Base-by-base conservation (phyloP, 306 rosid species). In the Sphenostylis stenocarpa region DNA sequence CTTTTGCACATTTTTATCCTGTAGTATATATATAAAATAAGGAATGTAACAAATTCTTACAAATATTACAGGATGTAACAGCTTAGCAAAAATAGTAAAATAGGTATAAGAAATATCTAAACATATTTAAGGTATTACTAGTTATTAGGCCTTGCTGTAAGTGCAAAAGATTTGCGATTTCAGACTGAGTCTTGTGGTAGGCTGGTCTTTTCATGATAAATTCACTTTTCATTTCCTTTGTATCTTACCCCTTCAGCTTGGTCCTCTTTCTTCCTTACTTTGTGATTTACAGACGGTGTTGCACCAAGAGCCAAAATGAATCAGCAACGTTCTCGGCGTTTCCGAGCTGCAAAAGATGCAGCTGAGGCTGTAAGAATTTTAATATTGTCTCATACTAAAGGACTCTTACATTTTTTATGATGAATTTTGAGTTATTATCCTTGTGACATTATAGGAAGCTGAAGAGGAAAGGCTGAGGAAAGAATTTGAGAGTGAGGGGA, bases 271-370 rank as follows among this genome's bases (percentile, higher is more conserved):
- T 43, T 75, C 55, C 39, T 36, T 64, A n/a, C 31, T 29, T 61
- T 49, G 17, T 38, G 64, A 56, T 79, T 71, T 73, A 72, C 83
- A 93, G 98, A 91, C 47, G 97, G 97, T 7, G 95, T 91, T 70
- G 97, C 97, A n/a, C 97, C 97, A 73, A 85, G 95, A 77, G 97
- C 97, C 67, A 91, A 91, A 86, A 91, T 91, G 95, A 91, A 91
- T 74, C 97, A 89, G 86, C 97, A 91, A 80, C 97, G 97, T 41
- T 78, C 90, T 73, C 91, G 95, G 51, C 97, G 97, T 24, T 91
- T 85, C 81, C 80, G 91, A 86, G 90, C 93, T 70, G 90, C 97
- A 56, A 91, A 91, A 84, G 91, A 91, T 80, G 95, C 90, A 16
- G 90, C 95, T 29, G 95, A 89, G 48, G 90, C 92, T 9, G 97